Evolutionary conservation across 768 basidiomycete species (phyloP), one percentile per base, ranked within the genome.

Genomic region (Termitomyces sp.): DNA sequence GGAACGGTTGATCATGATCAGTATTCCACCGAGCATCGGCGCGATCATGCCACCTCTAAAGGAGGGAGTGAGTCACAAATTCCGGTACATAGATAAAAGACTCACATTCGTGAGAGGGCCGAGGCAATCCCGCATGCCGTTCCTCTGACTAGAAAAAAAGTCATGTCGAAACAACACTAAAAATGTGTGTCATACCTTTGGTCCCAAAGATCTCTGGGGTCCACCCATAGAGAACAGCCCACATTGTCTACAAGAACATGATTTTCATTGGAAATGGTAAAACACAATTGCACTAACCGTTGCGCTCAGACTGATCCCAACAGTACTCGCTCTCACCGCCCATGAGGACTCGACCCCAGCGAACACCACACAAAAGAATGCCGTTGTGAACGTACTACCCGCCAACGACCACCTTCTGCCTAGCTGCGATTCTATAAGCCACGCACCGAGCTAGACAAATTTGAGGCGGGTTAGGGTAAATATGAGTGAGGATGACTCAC

Each of bases 81-180:
- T 35, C 41, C 13, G 20, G 2, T 18, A 33, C 38, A 40, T 49
- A 35, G 15, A 33, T 41, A 50, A 23, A 41, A 50, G 23, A 20
- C 86, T 49, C 64, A 92, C 86, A 94, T 84, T 68, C 94, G 78
- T 2, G 89, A 93, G 1, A 95, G 69, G 10, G 91, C 92, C 3
- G 90, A 91, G 0, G 93, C 92, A 50, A 90, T 87, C 0, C 93
- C 93, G 63, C 89, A 88, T 0, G 92, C 94, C 0, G 92, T 93
- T 25, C 94, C 93, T 45, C 93, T 83, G 3, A 94, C 88, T 85
- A 60, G 27, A 45, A 20, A n/a, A 11, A 44, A 54, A 38, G 20
- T 49, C 31, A 56, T 20, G 12, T 58, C 42, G 50, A 48, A n/a
- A n/a, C n/a, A n/a, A 10, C 29, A 50, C 45, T 23, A 44, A 16